Evolutionary conservation across 2,329 filamentous ascomycete genomes (phyloP), one percentile per base, ranked within the genome.

Genomic region (Calonectria pseudoturangicola): DNA sequence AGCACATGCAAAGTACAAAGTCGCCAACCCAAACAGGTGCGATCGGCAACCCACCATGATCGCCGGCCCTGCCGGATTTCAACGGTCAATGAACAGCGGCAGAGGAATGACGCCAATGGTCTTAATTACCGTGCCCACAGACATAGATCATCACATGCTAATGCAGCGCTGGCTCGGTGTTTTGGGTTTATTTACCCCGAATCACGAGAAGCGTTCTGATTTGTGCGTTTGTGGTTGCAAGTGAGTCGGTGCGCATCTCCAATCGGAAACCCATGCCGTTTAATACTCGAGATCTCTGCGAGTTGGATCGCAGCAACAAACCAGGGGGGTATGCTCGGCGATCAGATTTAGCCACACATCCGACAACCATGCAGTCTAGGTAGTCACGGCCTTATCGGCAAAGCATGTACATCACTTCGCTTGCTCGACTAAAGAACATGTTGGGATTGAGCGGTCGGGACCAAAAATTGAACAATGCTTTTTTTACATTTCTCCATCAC

Each of bases 401-500:
- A 41, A 21, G 54, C 10, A 36, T 36, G 54, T 30, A 36, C 54
- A 41, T 60, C 36, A 13, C 21, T 60, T 36, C 54, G 54, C n/a
- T 60, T 60, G 13, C n/a, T 27, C 15, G 33, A 25, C n/a, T n/a
- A 60, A 25, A 41, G 27, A 33, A 33, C 21, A 41, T 10, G 27
- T 60, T 60, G 30, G 54, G n/a, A 41, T 25, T 60, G 6, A 25
- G 33, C 2, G 27, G 28, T 27, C 3, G 33, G 54, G 54, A 36
- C 54, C 54, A 60, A 15, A 3, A 43, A 39, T 60, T 60, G 36
- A n/a, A 60, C 54, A 39, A 60, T 60, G 54, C 54, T 36, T 56
- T 56, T 60, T 60, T 41, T 41, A 27, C 54, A 60, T 60, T 60
- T 60, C 54, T 60, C 54, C 36, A 60, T 60, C 36, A 60, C 54